Conservation (phyloP, 805 yeast genomes). For the Yamadazyma sp. region DNA sequence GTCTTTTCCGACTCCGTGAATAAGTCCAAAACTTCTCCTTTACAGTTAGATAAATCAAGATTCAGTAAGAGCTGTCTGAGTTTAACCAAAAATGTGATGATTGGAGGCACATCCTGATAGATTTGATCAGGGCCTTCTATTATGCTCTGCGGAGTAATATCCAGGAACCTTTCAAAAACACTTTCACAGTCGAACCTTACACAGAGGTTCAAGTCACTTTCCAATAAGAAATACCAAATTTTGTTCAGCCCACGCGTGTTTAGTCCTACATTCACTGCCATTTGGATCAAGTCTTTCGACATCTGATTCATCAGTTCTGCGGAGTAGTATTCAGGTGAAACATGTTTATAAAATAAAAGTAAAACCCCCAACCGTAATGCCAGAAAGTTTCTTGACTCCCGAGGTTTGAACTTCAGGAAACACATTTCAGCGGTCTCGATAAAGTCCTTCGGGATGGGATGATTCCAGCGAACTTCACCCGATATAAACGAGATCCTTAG, state of each 20-base stretch:
- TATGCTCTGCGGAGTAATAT: neutral
- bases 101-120: constrained; percentile 2
- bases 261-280: constrained; percentile 65
- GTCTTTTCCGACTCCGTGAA: constrained; percentile 1
- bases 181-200: constrained; percentile 2
- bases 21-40: constrained; percentile 1
- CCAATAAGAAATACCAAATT: constrained; percentile 5
- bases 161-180: constrained; percentile 1
- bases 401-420: neutral
- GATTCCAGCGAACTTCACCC: constrained; percentile 1
- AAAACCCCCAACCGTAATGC: constrained; percentile 5
- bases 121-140: constrained; percentile 4
- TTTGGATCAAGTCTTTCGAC: constrained; percentile 50
- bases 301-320: neutral
- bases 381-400: neutral
- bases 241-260: constrained; percentile 2
- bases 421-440: constrained; percentile 5
- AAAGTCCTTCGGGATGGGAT: constrained; percentile 1
- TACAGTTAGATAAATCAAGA: constrained; percentile 6
- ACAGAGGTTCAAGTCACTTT: constrained; percentile 2
- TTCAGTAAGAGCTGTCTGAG: neutral
- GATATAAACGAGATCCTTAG: constrained; percentile 34
- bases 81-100: neutral
- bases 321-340: constrained; percentile 3
- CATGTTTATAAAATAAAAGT: constrained; percentile 1